phyloP scores from a whole-genome alignment of 176 grass and related monocot genomes.

The Tillandsia leiboldiana region DNA sequence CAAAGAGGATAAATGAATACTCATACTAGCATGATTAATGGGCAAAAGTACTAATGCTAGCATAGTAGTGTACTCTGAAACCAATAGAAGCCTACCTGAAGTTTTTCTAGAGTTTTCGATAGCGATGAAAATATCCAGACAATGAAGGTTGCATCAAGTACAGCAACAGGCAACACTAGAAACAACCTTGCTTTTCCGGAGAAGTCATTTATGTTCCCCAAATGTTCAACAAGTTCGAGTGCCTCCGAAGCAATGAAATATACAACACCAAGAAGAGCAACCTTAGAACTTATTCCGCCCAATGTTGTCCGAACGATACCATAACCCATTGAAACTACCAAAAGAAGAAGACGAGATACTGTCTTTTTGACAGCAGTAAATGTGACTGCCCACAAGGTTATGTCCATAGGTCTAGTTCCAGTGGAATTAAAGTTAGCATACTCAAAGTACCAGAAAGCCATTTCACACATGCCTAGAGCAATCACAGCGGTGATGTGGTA shows the following conservation, averaged over 20 bases:
- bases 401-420: conserved; percentile 78
- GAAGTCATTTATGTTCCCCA: conserved; percentile 96
- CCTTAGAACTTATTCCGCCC: conserved; percentile 73
- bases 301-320: conserved; percentile 77
- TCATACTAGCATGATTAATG: not conserved
- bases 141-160: conserved; percentile 97
- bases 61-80: not conserved
- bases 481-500: conserved; percentile 97
- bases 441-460: conserved; percentile 98
- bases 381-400: conserved; percentile 97
- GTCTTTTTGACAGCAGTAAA: conserved; percentile 98
- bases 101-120: conserved; percentile 94
- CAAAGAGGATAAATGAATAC: not conserved
- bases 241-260: conserved; percentile 93
- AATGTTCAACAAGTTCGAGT: conserved; percentile 90
- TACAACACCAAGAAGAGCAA: conserved; percentile 58
- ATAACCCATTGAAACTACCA: conserved; percentile 95
- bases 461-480: conserved; percentile 98
- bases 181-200: conserved; percentile 91
- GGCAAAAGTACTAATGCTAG: not conserved
- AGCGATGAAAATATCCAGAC: conserved; percentile 99
- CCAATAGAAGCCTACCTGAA: conserved; percentile 54
- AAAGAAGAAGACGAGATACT: conserved; percentile 77
- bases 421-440: conserved; percentile 94
- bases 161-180: conserved; percentile 84